Conservation (phyloP, 371 early-diverging fungal species). For the Rhizopus microsporus region DNA sequence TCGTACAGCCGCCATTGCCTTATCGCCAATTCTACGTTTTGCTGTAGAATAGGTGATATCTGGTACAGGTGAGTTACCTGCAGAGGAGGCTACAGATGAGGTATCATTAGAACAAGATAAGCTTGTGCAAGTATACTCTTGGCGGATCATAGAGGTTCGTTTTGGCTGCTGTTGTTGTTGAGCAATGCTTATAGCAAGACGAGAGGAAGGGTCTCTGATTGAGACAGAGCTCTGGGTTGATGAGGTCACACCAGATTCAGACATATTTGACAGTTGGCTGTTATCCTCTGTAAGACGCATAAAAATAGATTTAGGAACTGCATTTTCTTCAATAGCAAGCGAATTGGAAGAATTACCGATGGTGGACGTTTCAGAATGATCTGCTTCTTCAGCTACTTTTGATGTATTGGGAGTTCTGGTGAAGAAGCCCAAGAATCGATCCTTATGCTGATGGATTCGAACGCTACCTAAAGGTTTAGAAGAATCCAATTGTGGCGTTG, state of each 20-base stretch:
- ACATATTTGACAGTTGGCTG: neutral
- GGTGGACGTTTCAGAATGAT: conserved; percentile 11
- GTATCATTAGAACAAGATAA: no score
- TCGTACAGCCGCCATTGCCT: conserved; percentile 22
- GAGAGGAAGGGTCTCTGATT: neutral
- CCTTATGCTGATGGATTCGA: conserved; percentile 18
- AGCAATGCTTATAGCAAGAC: neutral
- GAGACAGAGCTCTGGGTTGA: conserved; percentile 1
- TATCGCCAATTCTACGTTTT: conserved; percentile 12
- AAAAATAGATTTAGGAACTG: neutral
- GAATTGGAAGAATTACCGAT: conserved; percentile 10
- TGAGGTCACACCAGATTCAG: neutral
- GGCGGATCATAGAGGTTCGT: neutral
- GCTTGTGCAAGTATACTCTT: no score
- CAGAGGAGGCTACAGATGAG: conserved; percentile 3
- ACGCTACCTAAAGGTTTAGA: conserved; percentile 10
- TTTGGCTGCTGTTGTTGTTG: neutral
- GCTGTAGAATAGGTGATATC: conserved; percentile 4
- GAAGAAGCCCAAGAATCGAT: conserved; percentile 25
- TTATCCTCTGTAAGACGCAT: conserved; percentile 4
- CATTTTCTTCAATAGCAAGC: neutral
- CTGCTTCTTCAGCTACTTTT: conserved; percentile 4
- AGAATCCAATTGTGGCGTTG: neutral
- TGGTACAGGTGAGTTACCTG: conserved; percentile 3
- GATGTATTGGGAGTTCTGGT: conserved; percentile 1